Conservation (phyloP, 2,329 filamentous ascomycete species). For the Zarea fungicola region DNA sequence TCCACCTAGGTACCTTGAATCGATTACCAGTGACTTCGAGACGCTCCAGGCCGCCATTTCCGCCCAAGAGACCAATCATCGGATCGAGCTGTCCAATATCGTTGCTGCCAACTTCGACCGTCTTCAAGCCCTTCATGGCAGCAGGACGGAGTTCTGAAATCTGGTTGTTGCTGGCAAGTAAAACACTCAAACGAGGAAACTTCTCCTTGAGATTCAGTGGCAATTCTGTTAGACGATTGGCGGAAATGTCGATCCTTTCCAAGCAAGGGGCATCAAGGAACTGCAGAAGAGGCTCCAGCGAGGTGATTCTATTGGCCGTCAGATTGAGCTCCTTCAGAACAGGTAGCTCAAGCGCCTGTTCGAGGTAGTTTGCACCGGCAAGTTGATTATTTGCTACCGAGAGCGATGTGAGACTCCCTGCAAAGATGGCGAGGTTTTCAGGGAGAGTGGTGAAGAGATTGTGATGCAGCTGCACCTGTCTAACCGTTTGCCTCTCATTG, state of each 20-base stretch:
- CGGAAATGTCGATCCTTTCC: slow-evolving; percentile 72
- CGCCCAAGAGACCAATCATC: slow-evolving; percentile 70
- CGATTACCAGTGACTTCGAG: slow-evolving; percentile 79
- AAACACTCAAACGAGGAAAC: slow-evolving; percentile 65
- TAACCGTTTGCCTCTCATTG: slow-evolving; percentile 46
- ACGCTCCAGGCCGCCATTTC: slow-evolving; percentile 52
- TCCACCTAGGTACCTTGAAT: slow-evolving; percentile 82
- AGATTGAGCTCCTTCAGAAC: slow-evolving; percentile 74
- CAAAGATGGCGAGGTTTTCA: slow-evolving; percentile 63
- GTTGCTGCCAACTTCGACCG: slow-evolving; percentile 77
- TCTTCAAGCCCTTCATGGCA: slow-evolving; percentile 65
- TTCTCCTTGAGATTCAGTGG: slow-evolving; percentile 55
- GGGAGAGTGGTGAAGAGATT: slow-evolving; percentile 72
- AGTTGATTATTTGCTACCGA: slow-evolving; percentile 73
- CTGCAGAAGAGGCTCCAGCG: slow-evolving; percentile 59
- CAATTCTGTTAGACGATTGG: slow-evolving; percentile 72
- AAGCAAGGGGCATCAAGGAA: slow-evolving; percentile 69
- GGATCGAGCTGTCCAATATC: slow-evolving; percentile 79
- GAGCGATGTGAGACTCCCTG: slow-evolving; percentile 63
- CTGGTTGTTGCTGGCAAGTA: slow-evolving; percentile 76
- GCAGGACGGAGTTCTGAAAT: slow-evolving; percentile 69
- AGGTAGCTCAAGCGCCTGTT: slow-evolving; percentile 62
- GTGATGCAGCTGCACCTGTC: slow-evolving; percentile 64
- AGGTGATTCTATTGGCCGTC: slow-evolving; percentile 66
- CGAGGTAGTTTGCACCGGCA: slow-evolving; percentile 58